Conservation (phyloP, 2,329 filamentous ascomycete species). For the Diaporthe caulivora region DNA sequence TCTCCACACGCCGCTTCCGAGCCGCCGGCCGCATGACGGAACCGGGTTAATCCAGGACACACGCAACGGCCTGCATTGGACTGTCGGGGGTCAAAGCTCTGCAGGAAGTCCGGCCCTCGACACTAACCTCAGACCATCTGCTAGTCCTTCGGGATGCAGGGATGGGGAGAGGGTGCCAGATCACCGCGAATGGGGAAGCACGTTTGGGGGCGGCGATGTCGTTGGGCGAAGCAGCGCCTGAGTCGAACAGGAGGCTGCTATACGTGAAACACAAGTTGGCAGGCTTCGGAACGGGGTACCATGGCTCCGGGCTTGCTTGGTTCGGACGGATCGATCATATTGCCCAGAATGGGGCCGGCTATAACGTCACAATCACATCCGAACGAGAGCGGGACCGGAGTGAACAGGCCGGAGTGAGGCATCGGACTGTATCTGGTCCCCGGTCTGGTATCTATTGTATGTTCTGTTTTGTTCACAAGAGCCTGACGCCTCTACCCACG, state of each 20-base stretch:
- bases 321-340: slow-evolving; percentile 28
- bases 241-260: slow-evolving; percentile 1
- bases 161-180: background rate
- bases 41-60: slow-evolving; percentile 10
- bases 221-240: slow-evolving; percentile 2
- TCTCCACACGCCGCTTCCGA: slow-evolving; percentile 24
- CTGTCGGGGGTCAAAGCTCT: slow-evolving; percentile 10
- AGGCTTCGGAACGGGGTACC: slow-evolving; percentile 11
- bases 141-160: background rate
- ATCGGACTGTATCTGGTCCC: background rate
- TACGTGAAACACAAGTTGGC: slow-evolving; percentile 23
- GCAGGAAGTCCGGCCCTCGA: background rate
- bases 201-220: slow-evolving; percentile 3
- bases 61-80: background rate
- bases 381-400: slow-evolving; percentile 21
- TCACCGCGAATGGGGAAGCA: background rate
- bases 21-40: slow-evolving; percentile 25
- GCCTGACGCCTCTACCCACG: slow-evolving; percentile 75
- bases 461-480: slow-evolving; percentile 46
- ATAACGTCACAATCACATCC: slow-evolving; percentile 26
- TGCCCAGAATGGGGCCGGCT: slow-evolving; percentile 27
- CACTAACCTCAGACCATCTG: background rate
- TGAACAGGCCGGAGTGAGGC: background rate
- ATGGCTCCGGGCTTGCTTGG: slow-evolving; percentile 18
- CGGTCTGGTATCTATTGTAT: background rate